Percentiles rank a stretch among this genome's conserved stretches.
phyloP scores from a whole-genome alignment of 331 rosid genomes.

The Acacia concinna region DNA sequence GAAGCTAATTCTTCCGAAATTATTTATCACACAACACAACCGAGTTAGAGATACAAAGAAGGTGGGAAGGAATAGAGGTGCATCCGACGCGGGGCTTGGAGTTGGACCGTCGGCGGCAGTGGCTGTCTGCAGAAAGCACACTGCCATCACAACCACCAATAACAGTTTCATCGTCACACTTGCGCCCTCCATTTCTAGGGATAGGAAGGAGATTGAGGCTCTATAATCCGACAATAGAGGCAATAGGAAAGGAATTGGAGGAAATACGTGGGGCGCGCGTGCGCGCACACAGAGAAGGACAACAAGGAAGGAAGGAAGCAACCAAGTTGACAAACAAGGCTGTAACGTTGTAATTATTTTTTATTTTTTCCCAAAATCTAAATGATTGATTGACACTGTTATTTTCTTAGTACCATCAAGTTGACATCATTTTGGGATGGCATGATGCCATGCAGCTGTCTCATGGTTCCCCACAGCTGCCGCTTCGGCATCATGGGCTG shows the following conservation, averaged over 20 bases:
- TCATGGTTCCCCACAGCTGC: not conserved
- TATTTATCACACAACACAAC: not conserved
- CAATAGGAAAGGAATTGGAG: not conserved
- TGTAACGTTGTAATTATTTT: too few species aligned
- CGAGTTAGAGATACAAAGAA: slow-evolving; percentile 41
- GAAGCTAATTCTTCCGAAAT: not conserved
- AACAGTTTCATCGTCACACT: slow-evolving; percentile 41
- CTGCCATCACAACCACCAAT: slow-evolving; percentile 37
- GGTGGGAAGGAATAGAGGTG: slow-evolving; percentile 35
- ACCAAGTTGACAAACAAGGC: too few species aligned
- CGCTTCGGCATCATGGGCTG: not conserved
- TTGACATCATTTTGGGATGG: not conserved
- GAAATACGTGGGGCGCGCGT: not conserved
- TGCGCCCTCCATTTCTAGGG: slow-evolving; percentile 2
- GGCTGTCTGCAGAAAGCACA: slow-evolving; percentile 19
- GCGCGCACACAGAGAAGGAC: too few species aligned
- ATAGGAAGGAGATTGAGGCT: too few species aligned
- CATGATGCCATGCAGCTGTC: not conserved
- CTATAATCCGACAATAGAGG: not conserved
- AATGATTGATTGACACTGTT: too few species aligned
- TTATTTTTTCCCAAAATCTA: too few species aligned
- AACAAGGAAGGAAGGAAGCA: not conserved
- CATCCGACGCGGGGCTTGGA: slow-evolving; percentile 50
- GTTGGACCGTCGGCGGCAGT: slow-evolving; percentile 48
- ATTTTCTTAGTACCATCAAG: not conserved